Evolutionary conservation across 1,284 basidiomycete species (phyloP), one percentile per base, ranked within the genome.

Genomic region (Leccinum angustisporum): DNA sequence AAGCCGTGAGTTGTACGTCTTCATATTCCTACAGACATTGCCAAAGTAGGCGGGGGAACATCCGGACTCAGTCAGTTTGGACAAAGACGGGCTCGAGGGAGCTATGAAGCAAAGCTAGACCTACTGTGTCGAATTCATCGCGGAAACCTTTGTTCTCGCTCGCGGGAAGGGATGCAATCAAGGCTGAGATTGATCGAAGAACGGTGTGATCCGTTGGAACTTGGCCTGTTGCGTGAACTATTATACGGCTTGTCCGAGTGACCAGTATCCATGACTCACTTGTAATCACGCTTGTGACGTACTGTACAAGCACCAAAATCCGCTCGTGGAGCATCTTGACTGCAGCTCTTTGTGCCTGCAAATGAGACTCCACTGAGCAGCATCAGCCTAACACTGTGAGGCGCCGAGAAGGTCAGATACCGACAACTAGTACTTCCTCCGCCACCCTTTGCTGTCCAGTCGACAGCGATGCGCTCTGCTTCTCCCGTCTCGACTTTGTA

Each of bases 381-480:
- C 18, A 40, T 72, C 27, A 65, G 51, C 27, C n/a, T 25, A n/a
- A 2, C 25, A 18, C 13, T 13, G 5, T 1, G 11, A 51, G 54
- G 40, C 9, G 36, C n/a, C 31, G 46, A 56, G 33, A 59, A 13
- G 1, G n/a, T 30, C 58, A 34, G 65, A 54, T 55, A 79, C 89
- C 81, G 69, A 91, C 91, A 76, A 65, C 88, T 91, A 5, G 88
- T 91, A 60, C 90, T 90, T 54, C 88, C 89, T 36, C 89, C 91
- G 38, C 92, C 91, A n/a, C 94, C 94, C 72, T 90, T 89, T 13
- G 94, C 91, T 1, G 94, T 94, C 82, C 94, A 95, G 76, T 99
- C 96, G 0, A 99, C 97, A 1, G 97, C 97, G 65, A 99, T 98
- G 33, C 97, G 86, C 74, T 99, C 97, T 6, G 97, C 97, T 77